phyloP scores from a whole-genome alignment of 176 grass and related monocot species.

The Alloteropsis semialata region DNA sequence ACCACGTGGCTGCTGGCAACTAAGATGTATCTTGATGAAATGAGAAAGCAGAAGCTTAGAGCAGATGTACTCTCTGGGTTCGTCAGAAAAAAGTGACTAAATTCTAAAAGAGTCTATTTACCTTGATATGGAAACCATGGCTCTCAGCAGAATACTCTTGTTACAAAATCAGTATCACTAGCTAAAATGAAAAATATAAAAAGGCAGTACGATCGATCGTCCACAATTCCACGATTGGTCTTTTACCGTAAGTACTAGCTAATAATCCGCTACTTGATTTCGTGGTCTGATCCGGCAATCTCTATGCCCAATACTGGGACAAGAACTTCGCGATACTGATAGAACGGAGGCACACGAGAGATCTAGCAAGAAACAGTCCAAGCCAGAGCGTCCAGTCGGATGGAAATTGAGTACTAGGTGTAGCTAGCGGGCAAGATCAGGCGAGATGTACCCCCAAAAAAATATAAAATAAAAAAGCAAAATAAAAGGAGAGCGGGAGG shows the following conservation, averaged over 20 bases:
- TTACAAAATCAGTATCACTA: background rate
- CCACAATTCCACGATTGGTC: background rate
- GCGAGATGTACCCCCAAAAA: too few relatives aligned
- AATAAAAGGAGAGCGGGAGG: background rate
- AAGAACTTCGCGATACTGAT: background rate
- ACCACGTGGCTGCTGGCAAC: background rate
- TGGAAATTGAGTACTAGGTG: background rate
- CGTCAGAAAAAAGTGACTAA: too few relatives aligned
- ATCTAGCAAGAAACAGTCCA: background rate
- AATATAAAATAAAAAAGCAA: too few relatives aligned
- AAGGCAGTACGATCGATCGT: background rate
- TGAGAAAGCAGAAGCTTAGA: background rate
- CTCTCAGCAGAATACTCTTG: background rate
- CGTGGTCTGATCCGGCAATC: background rate
- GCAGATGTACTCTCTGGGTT: background rate
- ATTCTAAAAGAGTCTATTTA: background rate
- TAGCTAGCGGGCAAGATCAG: constrained; percentile 9
- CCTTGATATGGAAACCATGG: background rate
- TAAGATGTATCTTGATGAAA: background rate
- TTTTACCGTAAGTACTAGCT: background rate
- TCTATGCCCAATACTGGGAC: background rate
- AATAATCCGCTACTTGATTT: background rate
- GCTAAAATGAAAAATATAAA: background rate
- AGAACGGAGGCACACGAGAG: background rate
- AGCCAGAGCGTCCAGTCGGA: background rate